Percentiles rank a stretch among this genome's conserved stretches.
Conservation (phyloP, 2,329 filamentous ascomycete genomes). For the Celoporthe dispersa region DNA sequence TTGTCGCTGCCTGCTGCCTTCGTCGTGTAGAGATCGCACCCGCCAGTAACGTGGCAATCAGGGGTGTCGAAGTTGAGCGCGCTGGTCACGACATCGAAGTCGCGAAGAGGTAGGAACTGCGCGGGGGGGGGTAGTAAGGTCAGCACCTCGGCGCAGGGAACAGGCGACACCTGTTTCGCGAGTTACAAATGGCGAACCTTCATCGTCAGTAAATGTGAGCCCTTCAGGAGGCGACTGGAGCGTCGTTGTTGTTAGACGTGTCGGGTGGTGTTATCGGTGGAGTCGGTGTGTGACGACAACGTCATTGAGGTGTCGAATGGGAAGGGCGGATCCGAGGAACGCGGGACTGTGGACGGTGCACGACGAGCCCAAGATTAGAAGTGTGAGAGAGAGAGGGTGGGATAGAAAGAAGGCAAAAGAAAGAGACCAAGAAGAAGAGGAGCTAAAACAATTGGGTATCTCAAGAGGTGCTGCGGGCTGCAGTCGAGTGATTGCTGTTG, state of each 20-base stretch:
- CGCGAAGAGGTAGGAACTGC: conserved; percentile 87
- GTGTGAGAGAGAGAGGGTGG: neutral
- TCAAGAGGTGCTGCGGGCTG: neutral
- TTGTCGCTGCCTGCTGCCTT: conserved; percentile 95
- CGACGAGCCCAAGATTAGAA: neutral
- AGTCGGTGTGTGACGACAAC: conserved; percentile 29
- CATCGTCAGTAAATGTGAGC: conserved; percentile 37
- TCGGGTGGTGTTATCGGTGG: conserved; percentile 29
- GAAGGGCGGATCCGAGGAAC: neutral
- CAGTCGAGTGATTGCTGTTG: conserved; percentile 1
- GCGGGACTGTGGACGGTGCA: neutral
- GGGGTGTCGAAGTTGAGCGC: conserved; percentile 95
- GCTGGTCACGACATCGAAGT: conserved; percentile 89
- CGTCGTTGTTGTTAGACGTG: conserved; percentile 5
- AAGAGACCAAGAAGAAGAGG: neutral
- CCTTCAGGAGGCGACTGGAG: neutral
- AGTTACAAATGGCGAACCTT: conserved; percentile 40
- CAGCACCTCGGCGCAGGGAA: neutral
- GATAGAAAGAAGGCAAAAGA: neutral
- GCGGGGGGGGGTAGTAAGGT: neutral
- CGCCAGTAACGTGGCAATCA: conserved; percentile 88
- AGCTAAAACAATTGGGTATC: neutral
- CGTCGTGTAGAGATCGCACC: conserved; percentile 95
- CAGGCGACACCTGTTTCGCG: neutral
- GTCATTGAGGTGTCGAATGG: conserved; percentile 24